These are phyloP conservation scores for Anastatica hierochuntica DNA, from an alignment of 345 rosid species.

Conservation along the genomic window DNA sequence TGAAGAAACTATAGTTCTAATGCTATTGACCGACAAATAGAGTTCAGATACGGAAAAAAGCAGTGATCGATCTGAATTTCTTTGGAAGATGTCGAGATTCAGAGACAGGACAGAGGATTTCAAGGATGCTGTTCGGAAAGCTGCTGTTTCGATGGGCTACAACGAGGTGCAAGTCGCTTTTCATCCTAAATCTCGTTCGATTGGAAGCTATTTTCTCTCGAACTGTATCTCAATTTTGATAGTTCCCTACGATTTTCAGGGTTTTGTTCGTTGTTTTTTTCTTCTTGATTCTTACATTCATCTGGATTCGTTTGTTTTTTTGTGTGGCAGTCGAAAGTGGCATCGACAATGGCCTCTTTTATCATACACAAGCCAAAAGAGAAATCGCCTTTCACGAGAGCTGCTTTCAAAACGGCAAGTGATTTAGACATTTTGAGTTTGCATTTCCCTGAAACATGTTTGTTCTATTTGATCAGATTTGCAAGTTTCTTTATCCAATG, in stretches of 20 bases:
- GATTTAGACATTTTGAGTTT: slow-evolving; percentile 4
- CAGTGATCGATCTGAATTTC: slow-evolving; percentile 14
- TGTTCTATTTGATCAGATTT: not conserved
- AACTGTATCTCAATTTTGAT: not conserved
- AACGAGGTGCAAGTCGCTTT: slow-evolving; percentile 38
- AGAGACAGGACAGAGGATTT: slow-evolving; percentile 81
- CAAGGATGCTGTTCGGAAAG: slow-evolving; percentile 59
- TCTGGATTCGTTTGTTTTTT: not conserved
- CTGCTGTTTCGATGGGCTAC: slow-evolving; percentile 52
- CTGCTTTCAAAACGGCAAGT: slow-evolving; percentile 65
- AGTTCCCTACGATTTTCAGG: too few species aligned
- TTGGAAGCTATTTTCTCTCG: not conserved
- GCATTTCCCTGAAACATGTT: too few species aligned
- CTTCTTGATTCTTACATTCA: too few species aligned
- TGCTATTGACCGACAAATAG: not conserved
- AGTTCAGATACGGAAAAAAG: too few species aligned
- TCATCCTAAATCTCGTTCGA: not conserved
- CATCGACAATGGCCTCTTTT: slow-evolving; percentile 70
- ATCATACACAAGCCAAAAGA: slow-evolving; percentile 66
- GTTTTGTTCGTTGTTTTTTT: slow-evolving; percentile 4
- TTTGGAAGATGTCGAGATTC: slow-evolving; percentile 47
- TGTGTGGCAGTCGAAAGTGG: slow-evolving; percentile 49
- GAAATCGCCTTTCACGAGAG: slow-evolving; percentile 48
- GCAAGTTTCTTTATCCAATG: not conserved
- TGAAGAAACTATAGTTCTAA: not conserved